A percentile compares a stretch with the other conserved stretches of the same genome.
Conservation (phyloP, 2,329 filamentous ascomycete genomes). For the Fusarium nanum region DNA sequence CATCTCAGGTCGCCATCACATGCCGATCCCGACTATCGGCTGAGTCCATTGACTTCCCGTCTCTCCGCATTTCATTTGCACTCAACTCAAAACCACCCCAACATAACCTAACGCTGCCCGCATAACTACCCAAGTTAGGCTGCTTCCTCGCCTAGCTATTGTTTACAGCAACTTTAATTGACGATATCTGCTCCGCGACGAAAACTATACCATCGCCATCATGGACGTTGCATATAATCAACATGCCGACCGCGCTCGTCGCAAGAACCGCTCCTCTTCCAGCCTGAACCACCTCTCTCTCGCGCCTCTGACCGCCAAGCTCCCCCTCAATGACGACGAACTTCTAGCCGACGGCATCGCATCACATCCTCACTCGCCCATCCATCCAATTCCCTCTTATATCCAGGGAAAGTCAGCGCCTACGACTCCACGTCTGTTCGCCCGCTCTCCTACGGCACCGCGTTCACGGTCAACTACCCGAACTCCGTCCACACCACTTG, state of each 20-base stretch:
- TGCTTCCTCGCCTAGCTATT: background rate
- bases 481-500: constrained; percentile 56
- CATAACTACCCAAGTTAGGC: constrained; percentile 4
- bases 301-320: constrained; percentile 71
- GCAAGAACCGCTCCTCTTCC: constrained; percentile 68
- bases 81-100: constrained; percentile 20
- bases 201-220: constrained; percentile 6
- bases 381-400: constrained; percentile 59
- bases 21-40: constrained; percentile 37
- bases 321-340: constrained; percentile 67
- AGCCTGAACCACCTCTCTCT: constrained; percentile 71
- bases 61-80: constrained; percentile 40
- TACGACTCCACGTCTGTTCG: constrained; percentile 72
- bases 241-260: constrained; percentile 66
- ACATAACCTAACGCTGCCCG: background rate
- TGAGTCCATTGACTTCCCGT: constrained; percentile 22
- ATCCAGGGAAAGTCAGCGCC: constrained; percentile 72
- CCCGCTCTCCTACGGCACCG: constrained; percentile 65
- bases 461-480: constrained; percentile 60
- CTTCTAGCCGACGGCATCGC: constrained; percentile 53
- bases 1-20: constrained; percentile 36
- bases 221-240: constrained; percentile 72
- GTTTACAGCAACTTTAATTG: constrained; percentile 2
- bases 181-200: background rate
- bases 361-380: constrained; percentile 44